Evolutionary conservation across 768 basidiomycete genomes (phyloP).

Genomic region (Trametes cubensis): DNA sequence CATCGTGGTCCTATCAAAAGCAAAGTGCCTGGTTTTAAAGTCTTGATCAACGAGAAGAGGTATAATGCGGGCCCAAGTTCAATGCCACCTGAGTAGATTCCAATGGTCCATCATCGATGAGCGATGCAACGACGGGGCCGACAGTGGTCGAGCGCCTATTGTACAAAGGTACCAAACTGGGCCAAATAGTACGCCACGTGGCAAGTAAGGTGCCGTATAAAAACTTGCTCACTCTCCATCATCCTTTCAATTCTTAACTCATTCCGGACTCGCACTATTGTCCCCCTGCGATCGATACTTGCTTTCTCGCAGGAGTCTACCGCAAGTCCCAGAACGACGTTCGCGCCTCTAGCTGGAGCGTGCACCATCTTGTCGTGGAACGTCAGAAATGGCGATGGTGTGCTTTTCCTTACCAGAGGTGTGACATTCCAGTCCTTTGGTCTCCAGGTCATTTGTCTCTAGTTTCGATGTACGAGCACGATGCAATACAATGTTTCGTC

Average conservation of each 20-base stretch:
- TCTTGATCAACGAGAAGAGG: too few relatives aligned
- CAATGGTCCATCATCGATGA: too few relatives aligned
- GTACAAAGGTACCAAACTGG: slow-evolving; percentile 3
- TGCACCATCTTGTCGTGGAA: slow-evolving; percentile 29
- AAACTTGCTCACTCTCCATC: neutral
- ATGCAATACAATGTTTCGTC: too few relatives aligned
- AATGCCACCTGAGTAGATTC: too few relatives aligned
- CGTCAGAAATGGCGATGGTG: slow-evolving; percentile 31
- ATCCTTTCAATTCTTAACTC: slow-evolving; percentile 30
- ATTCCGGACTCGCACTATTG: slow-evolving; percentile 45
- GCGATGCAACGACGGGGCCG: too few relatives aligned
- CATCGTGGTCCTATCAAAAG: too few relatives aligned
- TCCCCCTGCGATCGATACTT: slow-evolving; percentile 38
- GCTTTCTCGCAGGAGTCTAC: slow-evolving; percentile 44
- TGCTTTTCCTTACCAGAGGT: slow-evolving; percentile 45
- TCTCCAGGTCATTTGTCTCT: neutral
- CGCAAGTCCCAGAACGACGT: slow-evolving; percentile 38
- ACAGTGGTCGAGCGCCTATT: too few relatives aligned
- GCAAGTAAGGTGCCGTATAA: slow-evolving; percentile 2
- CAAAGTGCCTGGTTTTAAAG: too few relatives aligned
- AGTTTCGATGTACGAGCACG: neutral
- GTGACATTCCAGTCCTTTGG: slow-evolving; percentile 28
- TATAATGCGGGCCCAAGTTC: neutral
- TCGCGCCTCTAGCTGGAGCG: slow-evolving; percentile 41
- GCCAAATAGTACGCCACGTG: slow-evolving; percentile 16